Conservation (phyloP, 371 early-diverging fungal species). For the Mucor irregularis region DNA sequence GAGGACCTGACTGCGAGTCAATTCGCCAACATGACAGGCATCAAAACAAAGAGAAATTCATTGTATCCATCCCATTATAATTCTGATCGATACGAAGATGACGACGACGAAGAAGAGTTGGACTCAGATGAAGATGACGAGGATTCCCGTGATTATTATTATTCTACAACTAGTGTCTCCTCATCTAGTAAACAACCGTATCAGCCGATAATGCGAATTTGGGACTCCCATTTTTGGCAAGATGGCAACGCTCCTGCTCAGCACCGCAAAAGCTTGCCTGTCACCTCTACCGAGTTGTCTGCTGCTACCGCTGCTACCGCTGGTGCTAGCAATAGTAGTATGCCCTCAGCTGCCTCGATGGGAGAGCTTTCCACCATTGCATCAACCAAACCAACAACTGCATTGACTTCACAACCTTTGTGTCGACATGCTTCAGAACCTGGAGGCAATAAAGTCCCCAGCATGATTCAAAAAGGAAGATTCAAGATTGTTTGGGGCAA, state of each 20-base stretch:
- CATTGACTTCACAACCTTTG: slow-evolving; percentile 6
- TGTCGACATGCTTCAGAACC: slow-evolving; percentile 9
- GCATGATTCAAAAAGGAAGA: slow-evolving; percentile 40
- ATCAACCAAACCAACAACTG: no score
- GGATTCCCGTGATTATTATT: not conserved
- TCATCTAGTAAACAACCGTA: not conserved
- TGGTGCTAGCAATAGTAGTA: no score
- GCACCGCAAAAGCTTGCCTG: not conserved
- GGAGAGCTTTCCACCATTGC: not conserved
- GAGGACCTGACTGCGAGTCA: slow-evolving; percentile 31
- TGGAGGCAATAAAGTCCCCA: slow-evolving; percentile 4
- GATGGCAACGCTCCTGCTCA: no score
- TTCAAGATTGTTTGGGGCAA: slow-evolving; percentile 42
- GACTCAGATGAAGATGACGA: not conserved
- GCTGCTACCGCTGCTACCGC: no score
- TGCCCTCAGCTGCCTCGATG: not conserved
- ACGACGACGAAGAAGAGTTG: slow-evolving; percentile 1
- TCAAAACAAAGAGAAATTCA: slow-evolving; percentile 11
- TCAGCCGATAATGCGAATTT: slow-evolving; percentile 7
- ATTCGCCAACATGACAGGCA: slow-evolving; percentile 28
- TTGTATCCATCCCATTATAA: not conserved
- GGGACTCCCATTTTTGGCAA: slow-evolving; percentile 33
- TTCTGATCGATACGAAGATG: not conserved
- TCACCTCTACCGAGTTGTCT: not conserved
- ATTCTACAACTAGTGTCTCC: not conserved